Evolutionary conservation across 2,329 filamentous ascomycete species (phyloP).

Genomic region (Trichothecium sympodiale): DNA sequence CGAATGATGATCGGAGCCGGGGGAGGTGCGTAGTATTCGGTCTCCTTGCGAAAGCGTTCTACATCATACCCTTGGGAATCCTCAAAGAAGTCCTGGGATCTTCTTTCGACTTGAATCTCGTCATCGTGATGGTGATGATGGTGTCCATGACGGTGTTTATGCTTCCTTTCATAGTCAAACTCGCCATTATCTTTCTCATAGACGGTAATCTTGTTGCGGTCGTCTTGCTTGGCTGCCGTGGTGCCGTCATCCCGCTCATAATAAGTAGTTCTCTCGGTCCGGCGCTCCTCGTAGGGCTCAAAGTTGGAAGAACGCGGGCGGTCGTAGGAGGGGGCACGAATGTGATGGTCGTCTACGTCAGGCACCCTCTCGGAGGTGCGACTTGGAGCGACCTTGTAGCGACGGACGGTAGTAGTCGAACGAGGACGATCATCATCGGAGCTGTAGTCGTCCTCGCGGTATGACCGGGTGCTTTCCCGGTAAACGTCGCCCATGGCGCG

Average conservation of each 20-base stretch:
- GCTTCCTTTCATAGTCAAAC: conserved; percentile 19
- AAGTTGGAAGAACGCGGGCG: conserved; percentile 41
- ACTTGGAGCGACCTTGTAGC: conserved; percentile 37
- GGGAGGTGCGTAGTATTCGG: conserved; percentile 47
- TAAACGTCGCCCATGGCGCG: conserved; percentile 23
- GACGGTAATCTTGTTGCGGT: conserved; percentile 19
- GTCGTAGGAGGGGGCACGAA: conserved; percentile 34
- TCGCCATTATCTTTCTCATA: conserved; percentile 25
- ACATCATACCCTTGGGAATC: conserved; percentile 35
- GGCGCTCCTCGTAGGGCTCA: conserved; percentile 23
- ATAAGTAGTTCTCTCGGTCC: conserved; percentile 15
- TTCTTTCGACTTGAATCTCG: conserved; percentile 44
- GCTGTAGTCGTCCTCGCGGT: conserved; percentile 14
- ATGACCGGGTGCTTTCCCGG: conserved; percentile 18
- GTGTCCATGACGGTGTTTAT: conserved; percentile 21
- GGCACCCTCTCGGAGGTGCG: conserved; percentile 28
- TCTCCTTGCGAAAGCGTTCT: conserved; percentile 50
- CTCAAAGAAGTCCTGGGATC: conserved; percentile 37
- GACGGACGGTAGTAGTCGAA: conserved; percentile 36
- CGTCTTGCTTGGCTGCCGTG: conserved; percentile 8
- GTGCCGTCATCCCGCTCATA: conserved; percentile 5
- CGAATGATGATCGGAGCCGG: conserved; percentile 45
- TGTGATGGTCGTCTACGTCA: conserved; percentile 29
- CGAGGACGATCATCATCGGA: conserved; percentile 35
- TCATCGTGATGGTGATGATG: conserved; percentile 33